Percentiles rank a stretch among this genome's conserved stretches.
These are phyloP conservation scores for Malassezia sp. DNA, from an alignment of 1,284 basidiomycete species.

Conservation along the genomic window DNA sequence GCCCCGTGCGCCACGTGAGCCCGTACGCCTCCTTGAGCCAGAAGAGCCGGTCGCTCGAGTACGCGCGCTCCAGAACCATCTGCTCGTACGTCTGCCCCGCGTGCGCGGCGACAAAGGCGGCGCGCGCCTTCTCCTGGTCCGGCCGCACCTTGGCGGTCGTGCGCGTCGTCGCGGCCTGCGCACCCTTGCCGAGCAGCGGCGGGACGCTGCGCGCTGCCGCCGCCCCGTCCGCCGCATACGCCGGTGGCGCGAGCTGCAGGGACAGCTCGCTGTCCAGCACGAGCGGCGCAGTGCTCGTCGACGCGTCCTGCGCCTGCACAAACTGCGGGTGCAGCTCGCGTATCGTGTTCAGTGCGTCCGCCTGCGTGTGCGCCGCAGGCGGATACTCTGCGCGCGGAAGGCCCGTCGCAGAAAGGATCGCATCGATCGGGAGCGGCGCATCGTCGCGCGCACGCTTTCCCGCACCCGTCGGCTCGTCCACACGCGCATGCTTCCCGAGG, in stretches of 20 bases:
- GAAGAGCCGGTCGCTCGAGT: constrained; percentile 16
- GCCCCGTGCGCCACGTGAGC: constrained; percentile 15
- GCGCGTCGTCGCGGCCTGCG: background rate
- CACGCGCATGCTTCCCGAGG: background rate
- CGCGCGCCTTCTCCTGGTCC: constrained; percentile 14
- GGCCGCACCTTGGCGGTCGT: background rate
- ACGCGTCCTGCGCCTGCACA: background rate
- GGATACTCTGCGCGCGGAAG: too few relatives aligned
- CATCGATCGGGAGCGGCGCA: too few relatives aligned
- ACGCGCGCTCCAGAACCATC: constrained; percentile 18
- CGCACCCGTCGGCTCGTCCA: too few relatives aligned
- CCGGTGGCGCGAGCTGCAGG: background rate
- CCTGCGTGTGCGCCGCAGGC: too few relatives aligned
- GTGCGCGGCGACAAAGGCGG: constrained; percentile 14
- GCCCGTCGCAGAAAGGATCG: too few relatives aligned
- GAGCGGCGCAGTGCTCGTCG: background rate
- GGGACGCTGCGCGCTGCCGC: background rate
- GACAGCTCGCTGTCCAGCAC: constrained; percentile 8
- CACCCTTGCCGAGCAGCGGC: background rate
- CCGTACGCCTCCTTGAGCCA: constrained; percentile 18
- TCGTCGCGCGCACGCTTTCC: too few relatives aligned
- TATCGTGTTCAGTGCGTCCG: constrained; percentile 1
- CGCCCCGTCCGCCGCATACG: too few relatives aligned
- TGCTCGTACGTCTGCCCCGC: constrained; percentile 18
- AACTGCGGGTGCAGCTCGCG: constrained; percentile 13